Conservation (phyloP, 225 moss, liverwort and hornwort genomes). For the Straminergon stramineum region DNA sequence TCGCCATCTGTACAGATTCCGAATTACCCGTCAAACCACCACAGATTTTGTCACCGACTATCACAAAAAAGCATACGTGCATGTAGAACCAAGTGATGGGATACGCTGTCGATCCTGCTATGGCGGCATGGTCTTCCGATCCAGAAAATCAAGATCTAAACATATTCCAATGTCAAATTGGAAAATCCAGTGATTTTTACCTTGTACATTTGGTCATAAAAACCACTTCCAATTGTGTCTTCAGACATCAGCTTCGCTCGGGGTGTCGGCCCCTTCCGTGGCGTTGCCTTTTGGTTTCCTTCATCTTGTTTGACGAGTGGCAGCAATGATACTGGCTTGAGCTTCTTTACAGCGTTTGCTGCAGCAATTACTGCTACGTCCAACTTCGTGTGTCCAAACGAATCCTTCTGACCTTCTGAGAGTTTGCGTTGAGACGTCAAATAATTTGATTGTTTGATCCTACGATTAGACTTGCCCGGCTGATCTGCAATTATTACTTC, state of each 20-base stretch:
- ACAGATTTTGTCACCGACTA: background rate
- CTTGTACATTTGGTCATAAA: constrained; percentile 42
- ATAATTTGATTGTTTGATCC: background rate
- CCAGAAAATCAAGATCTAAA: background rate
- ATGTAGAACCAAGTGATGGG: background rate
- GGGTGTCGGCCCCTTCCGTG: constrained; percentile 1
- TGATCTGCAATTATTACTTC: constrained; percentile 22
- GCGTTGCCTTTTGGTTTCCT: background rate
- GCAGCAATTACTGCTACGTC: constrained; percentile 31
- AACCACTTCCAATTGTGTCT: constrained; percentile 12
- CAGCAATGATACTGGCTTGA: constrained; percentile 21
- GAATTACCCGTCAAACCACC: background rate
- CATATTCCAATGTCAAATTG: background rate
- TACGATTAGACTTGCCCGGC: constrained; percentile 2
- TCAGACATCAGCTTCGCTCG: background rate
- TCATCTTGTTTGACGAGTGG: background rate
- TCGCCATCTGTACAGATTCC: background rate
- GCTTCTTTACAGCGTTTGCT: constrained; percentile 34
- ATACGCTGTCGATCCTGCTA: background rate
- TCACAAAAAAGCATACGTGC: background rate
- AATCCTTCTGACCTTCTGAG: background rate
- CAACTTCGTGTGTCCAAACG: constrained; percentile 17
- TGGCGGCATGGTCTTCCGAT: background rate
- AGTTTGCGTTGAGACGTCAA: background rate
- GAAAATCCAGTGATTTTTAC: background rate